phyloP scores from a whole-genome alignment of 306 rosid species.

The Aeschynomene evenia region DNA sequence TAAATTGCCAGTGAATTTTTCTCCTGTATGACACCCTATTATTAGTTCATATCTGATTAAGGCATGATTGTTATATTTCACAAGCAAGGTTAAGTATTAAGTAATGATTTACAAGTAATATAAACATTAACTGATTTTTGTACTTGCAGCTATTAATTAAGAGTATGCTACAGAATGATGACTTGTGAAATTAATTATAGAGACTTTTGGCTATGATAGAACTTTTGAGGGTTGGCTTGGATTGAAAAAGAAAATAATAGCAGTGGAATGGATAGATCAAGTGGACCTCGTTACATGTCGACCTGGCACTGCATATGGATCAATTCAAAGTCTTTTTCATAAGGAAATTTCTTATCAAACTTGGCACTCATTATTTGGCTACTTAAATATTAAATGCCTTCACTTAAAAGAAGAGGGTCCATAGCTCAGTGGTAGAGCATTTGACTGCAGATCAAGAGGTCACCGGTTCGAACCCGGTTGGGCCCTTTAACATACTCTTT shows the following conservation, averaged over 20 bases:
- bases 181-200: neutral
- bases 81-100: neutral
- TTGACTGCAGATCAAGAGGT: slow-evolving; percentile 77
- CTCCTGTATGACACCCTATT: neutral
- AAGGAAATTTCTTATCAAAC: too few relatives aligned
- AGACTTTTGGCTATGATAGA: neutral
- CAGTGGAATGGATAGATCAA: slow-evolving; percentile 17
- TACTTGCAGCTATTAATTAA: neutral
- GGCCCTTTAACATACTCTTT: slow-evolving; percentile 27
- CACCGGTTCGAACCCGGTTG: slow-evolving; percentile 70
- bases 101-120: neutral
- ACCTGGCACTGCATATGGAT: slow-evolving; percentile 27
- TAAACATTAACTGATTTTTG: neutral
- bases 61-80: neutral
- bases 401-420: slow-evolving; percentile 29
- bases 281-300: slow-evolving; percentile 11
- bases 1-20: neutral
- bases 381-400: too few relatives aligned
- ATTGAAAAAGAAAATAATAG: neutral
- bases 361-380: too few relatives aligned
- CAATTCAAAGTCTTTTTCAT: slow-evolving; percentile 26
- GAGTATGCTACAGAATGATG: neutral
- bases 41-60: neutral
- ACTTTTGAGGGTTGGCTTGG: neutral
- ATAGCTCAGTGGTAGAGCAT: slow-evolving; percentile 81